These are phyloP conservation scores for Salix exigua DNA, from an alignment of 345 rosid species.

Conservation along the genomic window DNA sequence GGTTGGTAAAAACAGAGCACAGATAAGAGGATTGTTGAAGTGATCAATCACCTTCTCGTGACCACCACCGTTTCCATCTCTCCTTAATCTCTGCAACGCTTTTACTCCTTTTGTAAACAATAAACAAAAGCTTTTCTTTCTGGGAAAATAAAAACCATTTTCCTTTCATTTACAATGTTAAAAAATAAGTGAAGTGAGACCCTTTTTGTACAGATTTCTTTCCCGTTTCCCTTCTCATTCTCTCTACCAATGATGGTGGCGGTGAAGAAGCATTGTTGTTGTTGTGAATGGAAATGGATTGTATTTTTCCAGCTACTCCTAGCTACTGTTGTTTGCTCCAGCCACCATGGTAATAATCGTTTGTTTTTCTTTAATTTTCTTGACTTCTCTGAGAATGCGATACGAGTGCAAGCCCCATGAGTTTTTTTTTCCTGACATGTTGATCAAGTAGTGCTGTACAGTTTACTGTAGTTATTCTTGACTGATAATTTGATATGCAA, in stretches of 20 bases:
- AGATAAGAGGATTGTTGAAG: constrained; percentile 86
- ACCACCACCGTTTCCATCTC: constrained; percentile 26
- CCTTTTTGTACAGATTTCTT: constrained; percentile 14
- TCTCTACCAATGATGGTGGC: constrained; percentile 2
- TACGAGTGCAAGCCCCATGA: background rate
- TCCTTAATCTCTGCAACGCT: constrained; percentile 24
- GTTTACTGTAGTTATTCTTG: background rate
- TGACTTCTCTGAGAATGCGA: background rate
- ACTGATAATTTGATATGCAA: background rate
- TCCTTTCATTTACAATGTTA: background rate
- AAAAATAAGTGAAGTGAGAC: constrained; percentile 2
- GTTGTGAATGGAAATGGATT: constrained; percentile 25
- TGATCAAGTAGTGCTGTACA: background rate
- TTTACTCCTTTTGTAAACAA: background rate
- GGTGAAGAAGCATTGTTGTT: constrained; percentile 16
- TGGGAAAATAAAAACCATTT: background rate
- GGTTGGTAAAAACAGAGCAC: too few species aligned
- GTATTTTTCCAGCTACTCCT: constrained; percentile 35
- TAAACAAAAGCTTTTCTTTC: background rate
- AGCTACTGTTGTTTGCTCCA: constrained; percentile 47
- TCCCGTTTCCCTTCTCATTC: background rate
- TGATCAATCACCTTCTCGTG: constrained; percentile 86
- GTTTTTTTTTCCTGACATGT: background rate
- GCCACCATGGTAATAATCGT: constrained; percentile 42
- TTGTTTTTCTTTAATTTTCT: background rate